These are phyloP conservation scores for Kingdonia uniflora DNA, from an alignment of 164 flowering plant genomes.

Conservation along the genomic window DNA sequence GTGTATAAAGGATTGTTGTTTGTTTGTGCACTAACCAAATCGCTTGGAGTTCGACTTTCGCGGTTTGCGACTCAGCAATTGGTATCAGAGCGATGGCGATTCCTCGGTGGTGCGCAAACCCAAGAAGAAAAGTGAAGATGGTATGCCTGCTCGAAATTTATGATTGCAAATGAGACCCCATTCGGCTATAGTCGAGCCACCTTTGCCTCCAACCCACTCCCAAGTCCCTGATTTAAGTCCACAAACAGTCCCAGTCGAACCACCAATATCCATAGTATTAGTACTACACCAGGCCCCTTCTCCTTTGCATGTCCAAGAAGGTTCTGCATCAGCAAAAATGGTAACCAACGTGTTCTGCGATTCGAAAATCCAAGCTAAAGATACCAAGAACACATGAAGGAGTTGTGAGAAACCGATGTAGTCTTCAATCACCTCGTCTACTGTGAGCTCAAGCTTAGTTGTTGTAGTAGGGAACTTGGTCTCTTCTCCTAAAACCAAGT, in stretches of 20 bases:
- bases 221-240: conserved; percentile 33
- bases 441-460: conserved; percentile 24
- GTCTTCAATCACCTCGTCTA: conserved; percentile 46
- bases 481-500: too few species aligned
- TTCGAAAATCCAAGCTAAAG: conserved; percentile 54
- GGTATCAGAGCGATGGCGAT: too few species aligned
- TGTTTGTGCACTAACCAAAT: too few species aligned
- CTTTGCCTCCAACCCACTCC: conserved; percentile 49
- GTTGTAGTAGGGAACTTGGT: too few species aligned
- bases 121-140: conserved; percentile 46
- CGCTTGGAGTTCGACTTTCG: too few species aligned
- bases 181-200: conserved; percentile 41
- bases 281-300: conserved; percentile 7
- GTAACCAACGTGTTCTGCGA: conserved; percentile 49
- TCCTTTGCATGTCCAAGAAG: conserved; percentile 38
- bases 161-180: conserved; percentile 52
- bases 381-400: conserved; percentile 45
- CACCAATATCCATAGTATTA: too few species aligned
- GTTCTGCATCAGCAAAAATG: conserved; percentile 53
- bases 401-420: conserved; percentile 48
- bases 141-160: conserved; percentile 47
- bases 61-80: too few species aligned
- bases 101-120: conserved; percentile 50
- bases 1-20: too few species aligned
- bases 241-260: conserved; percentile 17